Percentiles rank a stretch among this genome's conserved stretches.
phyloP scores from a whole-genome alignment of 1,284 basidiomycete genomes.

The Ceratobasidium papillatum region DNA sequence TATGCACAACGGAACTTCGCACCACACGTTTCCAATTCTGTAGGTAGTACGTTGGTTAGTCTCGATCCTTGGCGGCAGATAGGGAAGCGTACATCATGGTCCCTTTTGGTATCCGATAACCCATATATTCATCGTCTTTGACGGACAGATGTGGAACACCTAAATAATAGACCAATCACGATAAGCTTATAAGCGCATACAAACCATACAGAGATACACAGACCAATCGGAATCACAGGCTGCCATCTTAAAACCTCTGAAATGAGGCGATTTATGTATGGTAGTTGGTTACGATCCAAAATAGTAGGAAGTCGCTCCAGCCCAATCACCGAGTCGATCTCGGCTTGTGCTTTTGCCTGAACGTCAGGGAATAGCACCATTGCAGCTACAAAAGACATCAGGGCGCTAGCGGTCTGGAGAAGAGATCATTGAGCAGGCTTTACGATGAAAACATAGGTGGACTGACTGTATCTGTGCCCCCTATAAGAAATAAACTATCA shows the following conservation, averaged over 20 bases:
- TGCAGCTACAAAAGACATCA: conserved; percentile 46
- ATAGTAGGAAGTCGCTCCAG: conserved; percentile 45
- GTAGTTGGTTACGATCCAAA: conserved; percentile 43
- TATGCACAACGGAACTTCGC: background rate
- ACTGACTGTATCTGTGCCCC: conserved; percentile 30
- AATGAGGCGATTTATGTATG: conserved; percentile 47
- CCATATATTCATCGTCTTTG: conserved; percentile 25
- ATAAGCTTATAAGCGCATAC: background rate
- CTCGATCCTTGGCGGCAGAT: background rate
- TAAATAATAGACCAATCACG: background rate
- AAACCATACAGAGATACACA: background rate
- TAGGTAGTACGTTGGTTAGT: background rate
- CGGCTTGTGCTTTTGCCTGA: conserved; percentile 47
- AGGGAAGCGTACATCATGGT: background rate
- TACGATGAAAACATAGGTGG: too few relatives aligned
- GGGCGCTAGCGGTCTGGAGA: conserved; percentile 42
- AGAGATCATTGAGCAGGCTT: background rate
- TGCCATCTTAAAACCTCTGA: conserved; percentile 48
- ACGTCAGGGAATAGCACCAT: conserved; percentile 48
- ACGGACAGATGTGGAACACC: conserved; percentile 10
- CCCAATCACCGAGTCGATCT: conserved; percentile 48
- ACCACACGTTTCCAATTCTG: conserved; percentile 31
- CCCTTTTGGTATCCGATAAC: conserved; percentile 18
- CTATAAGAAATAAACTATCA: background rate
- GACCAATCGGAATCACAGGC: conserved; percentile 42